Evolutionary conservation across 108 stramenopile genomes (phyloP).

Genomic region (Phaeodactylum tricornutum): DNA sequence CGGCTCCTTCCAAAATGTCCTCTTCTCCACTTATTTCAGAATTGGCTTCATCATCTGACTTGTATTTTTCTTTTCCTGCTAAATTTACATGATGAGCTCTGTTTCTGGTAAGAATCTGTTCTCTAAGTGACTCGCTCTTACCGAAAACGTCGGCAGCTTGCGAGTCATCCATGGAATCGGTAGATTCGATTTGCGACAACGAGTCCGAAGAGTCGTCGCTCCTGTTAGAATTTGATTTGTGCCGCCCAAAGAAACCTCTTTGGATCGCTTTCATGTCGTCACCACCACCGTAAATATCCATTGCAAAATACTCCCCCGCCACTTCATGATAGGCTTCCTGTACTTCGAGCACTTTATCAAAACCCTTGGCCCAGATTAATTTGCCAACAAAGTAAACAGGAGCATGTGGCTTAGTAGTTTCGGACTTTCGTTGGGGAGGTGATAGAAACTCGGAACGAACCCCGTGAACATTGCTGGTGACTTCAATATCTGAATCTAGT

Average conservation of each 20-base stretch:
- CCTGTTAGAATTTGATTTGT: conserved; percentile 8
- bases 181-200: no score
- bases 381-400: conserved; percentile 93
- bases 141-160: not conserved
- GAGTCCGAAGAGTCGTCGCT: no score
- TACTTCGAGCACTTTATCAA: conserved; percentile 76
- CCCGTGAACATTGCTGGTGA: conserved; percentile 91
- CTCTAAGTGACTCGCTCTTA: not conserved
- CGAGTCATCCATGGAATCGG: no score
- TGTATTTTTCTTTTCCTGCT: no score
- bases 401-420: not conserved
- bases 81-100: no score
- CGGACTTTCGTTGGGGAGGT: not conserved
- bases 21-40: no score
- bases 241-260: conserved; percentile 60
- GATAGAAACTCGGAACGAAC: conserved; percentile 80
- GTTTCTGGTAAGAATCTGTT: no score
- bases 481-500: conserved; percentile 72
- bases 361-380: conserved; percentile 91
- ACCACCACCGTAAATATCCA: conserved; percentile 75
- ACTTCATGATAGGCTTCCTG: conserved; percentile 39
- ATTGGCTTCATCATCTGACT: no score
- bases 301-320: conserved; percentile 49
- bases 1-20: not conserved
- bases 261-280: conserved; percentile 48